Evolutionary conservation across 2,329 filamentous ascomycete species (phyloP), one percentile per base, ranked within the genome.

Genomic region (Grosmannia penicillata): DNA sequence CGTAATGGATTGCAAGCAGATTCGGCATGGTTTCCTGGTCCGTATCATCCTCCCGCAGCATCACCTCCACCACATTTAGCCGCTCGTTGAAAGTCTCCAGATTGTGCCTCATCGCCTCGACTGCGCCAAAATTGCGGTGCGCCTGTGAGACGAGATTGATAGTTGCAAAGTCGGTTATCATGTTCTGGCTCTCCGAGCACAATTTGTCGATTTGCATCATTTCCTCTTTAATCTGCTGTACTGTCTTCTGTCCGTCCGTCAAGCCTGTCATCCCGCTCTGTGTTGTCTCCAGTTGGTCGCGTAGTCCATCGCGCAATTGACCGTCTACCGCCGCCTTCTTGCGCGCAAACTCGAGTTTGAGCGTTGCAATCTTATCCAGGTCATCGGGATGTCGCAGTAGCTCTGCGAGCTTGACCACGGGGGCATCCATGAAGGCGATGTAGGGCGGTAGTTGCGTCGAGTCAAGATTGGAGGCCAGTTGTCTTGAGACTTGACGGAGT

Each of bases 171-270:
- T 98, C 91, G 53, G 82, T 78, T 53, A 98, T 94, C 76, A 95
- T 95, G 56, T 84, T 85, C 65, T 96, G 89, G 39, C 87, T 87
- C 61, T 98, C 93, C 46, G 87, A 86, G 63, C 91, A 98, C 47
- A 98, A 74, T 62, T 84, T 86, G 65, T 98, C 91, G 52, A 98
- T 96, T 62, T 89, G 93, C 68, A 93, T 86, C 75, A 98, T 91
- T 64, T 98, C 91, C 48, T 96, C 89, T 59, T 93, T 94, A 61
- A 95, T 95, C 51, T 82, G 75, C 54, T 84, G 81, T 26, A 98
- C 83, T 44, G 84, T 84, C 57, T 87, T 82, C 60, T 96, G 87
- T 40, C 87, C 87, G 54, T 95, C 86, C 32, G 75, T 76, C 47
- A 98, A 78, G 45, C 82, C 82, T 47, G 66, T 80, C 78, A 98